phyloP scores from a whole-genome alignment of 129 eudicot genomes.

The Helichrysum umbraculigerum region DNA sequence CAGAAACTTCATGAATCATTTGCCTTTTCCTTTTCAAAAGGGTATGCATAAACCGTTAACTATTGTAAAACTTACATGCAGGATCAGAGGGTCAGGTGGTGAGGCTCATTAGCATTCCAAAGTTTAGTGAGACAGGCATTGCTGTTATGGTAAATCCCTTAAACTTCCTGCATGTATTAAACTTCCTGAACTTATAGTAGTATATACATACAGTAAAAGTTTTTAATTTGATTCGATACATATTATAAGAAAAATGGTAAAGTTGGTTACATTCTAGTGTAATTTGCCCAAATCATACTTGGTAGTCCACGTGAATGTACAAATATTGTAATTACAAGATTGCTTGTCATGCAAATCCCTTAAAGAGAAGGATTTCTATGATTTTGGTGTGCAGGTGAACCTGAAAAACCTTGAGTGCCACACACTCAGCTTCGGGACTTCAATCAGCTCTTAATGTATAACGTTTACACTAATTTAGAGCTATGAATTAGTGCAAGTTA shows the following conservation, averaged over 20 bases:
- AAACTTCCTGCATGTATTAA: not conserved
- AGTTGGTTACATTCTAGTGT: not conserved
- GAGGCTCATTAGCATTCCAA: slow-evolving; percentile 77
- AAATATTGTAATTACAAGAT: not conserved
- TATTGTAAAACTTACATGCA: slow-evolving; percentile 29
- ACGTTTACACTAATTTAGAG: not conserved
- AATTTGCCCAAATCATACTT: not conserved
- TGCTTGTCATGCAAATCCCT: slow-evolving; percentile 13
- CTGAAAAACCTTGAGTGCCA: slow-evolving; percentile 81
- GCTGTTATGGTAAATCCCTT: slow-evolving; percentile 74
- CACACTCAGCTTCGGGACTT: slow-evolving; percentile 67
- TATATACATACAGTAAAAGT: no score
- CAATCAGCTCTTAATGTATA: slow-evolving; percentile 37
- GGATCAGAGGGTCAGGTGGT: slow-evolving; percentile 92
- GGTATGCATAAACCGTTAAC: not conserved
- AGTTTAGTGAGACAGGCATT: slow-evolving; percentile 79
- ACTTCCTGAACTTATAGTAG: no score
- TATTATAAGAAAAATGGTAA: not conserved
- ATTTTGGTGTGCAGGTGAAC: slow-evolving; percentile 60
- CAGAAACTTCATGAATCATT: not conserved
- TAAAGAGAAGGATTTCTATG: slow-evolving; percentile 9
- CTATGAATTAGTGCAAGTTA: slow-evolving; percentile 2
- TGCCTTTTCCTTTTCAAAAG: not conserved
- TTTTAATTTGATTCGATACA: not conserved
- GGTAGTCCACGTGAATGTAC: not conserved